These are phyloP conservation scores for Aspergillus puulaauensis DNA, from an alignment of 2,329 filamentous ascomycete genomes.

Conservation along the genomic window DNA sequence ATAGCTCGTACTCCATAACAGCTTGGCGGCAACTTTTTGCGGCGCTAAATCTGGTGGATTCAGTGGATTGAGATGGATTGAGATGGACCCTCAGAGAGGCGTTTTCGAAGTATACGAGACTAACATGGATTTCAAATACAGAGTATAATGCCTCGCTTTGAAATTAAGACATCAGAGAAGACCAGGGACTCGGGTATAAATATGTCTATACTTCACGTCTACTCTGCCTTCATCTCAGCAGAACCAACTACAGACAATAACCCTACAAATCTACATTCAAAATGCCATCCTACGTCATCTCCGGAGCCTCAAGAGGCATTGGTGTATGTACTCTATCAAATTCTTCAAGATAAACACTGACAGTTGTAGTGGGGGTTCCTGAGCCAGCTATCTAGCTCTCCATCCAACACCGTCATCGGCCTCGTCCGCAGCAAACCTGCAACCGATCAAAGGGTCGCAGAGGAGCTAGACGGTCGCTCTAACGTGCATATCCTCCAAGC, in stretches of 20 bases:
- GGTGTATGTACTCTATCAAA: constrained; percentile 11
- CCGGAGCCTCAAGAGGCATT: constrained; percentile 25
- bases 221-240: not conserved
- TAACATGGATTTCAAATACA: no score
- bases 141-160: not conserved
- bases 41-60: not conserved
- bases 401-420: constrained; percentile 48
- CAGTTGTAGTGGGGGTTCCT: constrained; percentile 50
- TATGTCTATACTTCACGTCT: not conserved
- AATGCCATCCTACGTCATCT: constrained; percentile 26
- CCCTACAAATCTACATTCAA: not conserved
- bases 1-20: not conserved
- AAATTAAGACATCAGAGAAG: not conserved
- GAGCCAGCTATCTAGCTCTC: constrained; percentile 45
- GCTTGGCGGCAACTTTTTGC: constrained; percentile 3
- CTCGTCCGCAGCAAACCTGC: constrained; percentile 49
- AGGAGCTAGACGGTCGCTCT: constrained; percentile 37
- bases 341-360: not conserved
- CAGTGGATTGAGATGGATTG: no score
- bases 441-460: constrained; percentile 45
- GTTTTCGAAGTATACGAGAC: no score
- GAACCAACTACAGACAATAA: not conserved
- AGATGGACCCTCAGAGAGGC: no score
- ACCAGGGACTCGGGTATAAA: not conserved
- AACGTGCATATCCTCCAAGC: constrained; percentile 51